Conservation (phyloP, 495 filamentous ascomycete genomes). For the Patellaria atrata region DNA sequence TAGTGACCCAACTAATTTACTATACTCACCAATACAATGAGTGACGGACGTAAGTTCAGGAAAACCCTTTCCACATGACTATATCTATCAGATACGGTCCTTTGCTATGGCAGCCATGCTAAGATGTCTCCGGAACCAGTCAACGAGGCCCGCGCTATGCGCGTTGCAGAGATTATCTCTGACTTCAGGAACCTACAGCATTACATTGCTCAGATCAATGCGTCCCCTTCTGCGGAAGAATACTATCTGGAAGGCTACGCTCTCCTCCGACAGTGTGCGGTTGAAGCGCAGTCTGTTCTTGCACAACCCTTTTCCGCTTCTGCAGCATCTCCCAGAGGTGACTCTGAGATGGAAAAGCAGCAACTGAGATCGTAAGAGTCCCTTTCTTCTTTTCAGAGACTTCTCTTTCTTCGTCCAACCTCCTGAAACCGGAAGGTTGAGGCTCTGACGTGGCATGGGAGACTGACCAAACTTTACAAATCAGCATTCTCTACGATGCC, state of each 20-base stretch:
- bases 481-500: constrained; percentile 63
- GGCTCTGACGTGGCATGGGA: neutral
- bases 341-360: constrained; percentile 55
- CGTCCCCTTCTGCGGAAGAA: constrained; percentile 46
- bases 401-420: neutral
- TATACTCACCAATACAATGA: constrained; percentile 32
- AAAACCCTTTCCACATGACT: neutral
- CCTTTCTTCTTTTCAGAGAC: neutral
- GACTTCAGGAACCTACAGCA: constrained; percentile 75
- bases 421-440: neutral
- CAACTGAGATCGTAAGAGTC: constrained; percentile 55
- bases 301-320: constrained; percentile 49
- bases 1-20: no score
- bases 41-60: constrained; percentile 42
- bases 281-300: constrained; percentile 62
- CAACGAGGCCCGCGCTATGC: constrained; percentile 66
- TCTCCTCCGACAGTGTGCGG: constrained; percentile 56
- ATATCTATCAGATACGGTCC: no score
- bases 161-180: constrained; percentile 69
- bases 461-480: constrained; percentile 12
- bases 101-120: constrained; percentile 6
- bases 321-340: constrained; percentile 36
- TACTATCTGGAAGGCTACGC: constrained; percentile 67
- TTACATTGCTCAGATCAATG: constrained; percentile 59
- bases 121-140: constrained; percentile 35